A percentile compares a stretch with the other conserved stretches of the same genome.
phyloP scores from a whole-genome alignment of 2,329 filamentous ascomycete species.

The Ceratocystis lukuohia region DNA sequence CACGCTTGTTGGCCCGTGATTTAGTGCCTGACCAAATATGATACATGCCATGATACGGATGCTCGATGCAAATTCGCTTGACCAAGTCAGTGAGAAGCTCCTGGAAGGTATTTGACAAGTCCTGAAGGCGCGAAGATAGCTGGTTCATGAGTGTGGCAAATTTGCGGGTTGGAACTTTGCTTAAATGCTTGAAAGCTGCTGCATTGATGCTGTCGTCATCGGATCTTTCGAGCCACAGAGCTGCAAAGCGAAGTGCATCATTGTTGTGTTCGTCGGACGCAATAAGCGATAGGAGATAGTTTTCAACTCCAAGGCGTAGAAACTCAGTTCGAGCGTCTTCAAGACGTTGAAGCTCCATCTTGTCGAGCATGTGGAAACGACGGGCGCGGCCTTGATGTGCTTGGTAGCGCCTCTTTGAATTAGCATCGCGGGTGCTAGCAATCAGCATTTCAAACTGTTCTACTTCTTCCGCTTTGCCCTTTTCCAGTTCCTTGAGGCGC shows the following conservation, averaged over 20 bases:
- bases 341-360: constrained; percentile 70
- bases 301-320: constrained; percentile 77
- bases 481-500: constrained; percentile 55
- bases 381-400: constrained; percentile 58
- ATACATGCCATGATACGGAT: constrained; percentile 95
- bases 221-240: constrained; percentile 83
- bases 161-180: constrained; percentile 72
- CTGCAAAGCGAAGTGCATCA: constrained; percentile 81
- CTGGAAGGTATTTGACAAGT: constrained; percentile 61
- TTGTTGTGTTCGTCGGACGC: constrained; percentile 83
- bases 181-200: constrained; percentile 57
- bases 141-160: constrained; percentile 93
- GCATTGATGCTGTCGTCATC: constrained; percentile 63
- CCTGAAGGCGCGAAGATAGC: constrained; percentile 78
- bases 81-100: constrained; percentile 59
- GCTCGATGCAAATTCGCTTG: constrained; percentile 73
- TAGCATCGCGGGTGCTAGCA: constrained; percentile 37
- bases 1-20: constrained; percentile 53
- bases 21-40: constrained; percentile 79
- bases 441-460: constrained; percentile 47
- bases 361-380: constrained; percentile 80
- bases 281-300: constrained; percentile 73
- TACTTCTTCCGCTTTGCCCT: constrained; percentile 56
- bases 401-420: constrained; percentile 42
- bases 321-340: constrained; percentile 66